phyloP scores from a whole-genome alignment of 75 land plant genomes.

The Ceratopteris richardii region DNA sequence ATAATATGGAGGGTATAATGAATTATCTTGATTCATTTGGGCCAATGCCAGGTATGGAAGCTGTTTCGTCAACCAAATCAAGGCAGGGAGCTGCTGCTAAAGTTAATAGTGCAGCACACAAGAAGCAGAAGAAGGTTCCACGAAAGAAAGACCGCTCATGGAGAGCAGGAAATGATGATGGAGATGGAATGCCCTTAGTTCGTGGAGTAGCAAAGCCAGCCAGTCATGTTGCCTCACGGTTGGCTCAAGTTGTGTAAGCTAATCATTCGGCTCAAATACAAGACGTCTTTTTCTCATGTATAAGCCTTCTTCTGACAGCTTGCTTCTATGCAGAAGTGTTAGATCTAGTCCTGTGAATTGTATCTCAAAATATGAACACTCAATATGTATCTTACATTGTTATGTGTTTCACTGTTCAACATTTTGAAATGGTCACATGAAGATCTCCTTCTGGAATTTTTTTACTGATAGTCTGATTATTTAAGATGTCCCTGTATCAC shows the following conservation, averaged over 20 bases:
- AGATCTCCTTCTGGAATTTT: too few relatives aligned
- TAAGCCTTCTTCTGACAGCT: too few relatives aligned
- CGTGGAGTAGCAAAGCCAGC: constrained; percentile 66
- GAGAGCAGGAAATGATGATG: constrained; percentile 64
- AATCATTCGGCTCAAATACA: too few relatives aligned
- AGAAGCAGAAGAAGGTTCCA: constrained; percentile 80
- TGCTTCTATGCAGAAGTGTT: too few relatives aligned
- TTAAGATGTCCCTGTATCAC: too few relatives aligned
- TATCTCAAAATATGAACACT: too few relatives aligned
- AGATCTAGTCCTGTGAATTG: too few relatives aligned
- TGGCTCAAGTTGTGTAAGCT: not conserved
- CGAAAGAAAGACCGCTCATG: constrained; percentile 86
- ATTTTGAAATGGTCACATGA: too few relatives aligned
- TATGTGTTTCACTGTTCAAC: too few relatives aligned
- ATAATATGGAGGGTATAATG: constrained; percentile 24
- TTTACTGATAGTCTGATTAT: too few relatives aligned
- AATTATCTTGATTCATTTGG: constrained; percentile 61
- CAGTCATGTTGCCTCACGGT: constrained; percentile 40
- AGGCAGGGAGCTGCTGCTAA: constrained; percentile 8
- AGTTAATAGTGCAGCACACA: constrained; percentile 37
- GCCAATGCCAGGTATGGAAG: constrained; percentile 20
- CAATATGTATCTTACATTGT: too few relatives aligned
- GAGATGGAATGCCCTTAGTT: constrained; percentile 81
- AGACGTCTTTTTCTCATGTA: too few relatives aligned
- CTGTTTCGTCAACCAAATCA: constrained; percentile 3